A percentile compares a stretch with the other conserved stretches of the same genome.
Conservation (phyloP, 768 basidiomycete species). For the Leccinum olivaceopallidum region DNA sequence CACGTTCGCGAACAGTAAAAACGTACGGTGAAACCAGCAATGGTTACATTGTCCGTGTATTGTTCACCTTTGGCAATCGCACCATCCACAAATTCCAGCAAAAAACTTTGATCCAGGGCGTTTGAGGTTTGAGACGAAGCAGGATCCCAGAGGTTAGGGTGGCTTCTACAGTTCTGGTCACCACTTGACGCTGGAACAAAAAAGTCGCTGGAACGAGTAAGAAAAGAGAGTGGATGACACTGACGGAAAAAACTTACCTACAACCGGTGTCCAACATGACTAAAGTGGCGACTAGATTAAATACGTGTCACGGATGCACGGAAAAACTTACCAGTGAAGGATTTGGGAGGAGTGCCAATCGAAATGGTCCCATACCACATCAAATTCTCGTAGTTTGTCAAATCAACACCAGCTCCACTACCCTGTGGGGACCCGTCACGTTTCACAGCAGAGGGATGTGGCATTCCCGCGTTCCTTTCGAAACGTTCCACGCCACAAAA, state of each 20-base stretch:
- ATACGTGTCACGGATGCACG: neutral
- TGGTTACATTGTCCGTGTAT: conserved; percentile 35
- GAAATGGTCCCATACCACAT: neutral
- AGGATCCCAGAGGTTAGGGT: neutral
- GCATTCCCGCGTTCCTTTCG: neutral
- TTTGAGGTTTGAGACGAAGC: no score
- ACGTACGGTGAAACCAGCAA: conserved; percentile 10
- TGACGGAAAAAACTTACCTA: neutral
- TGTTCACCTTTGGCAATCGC: conserved; percentile 28
- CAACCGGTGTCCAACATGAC: neutral
- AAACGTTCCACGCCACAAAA: neutral
- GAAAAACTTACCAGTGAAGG: neutral
- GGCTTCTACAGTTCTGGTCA: neutral
- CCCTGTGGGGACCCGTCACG: neutral
- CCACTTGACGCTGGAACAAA: neutral
- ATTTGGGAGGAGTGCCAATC: neutral
- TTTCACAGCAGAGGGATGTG: neutral
- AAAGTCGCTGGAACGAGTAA: neutral
- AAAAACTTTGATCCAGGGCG: no score
- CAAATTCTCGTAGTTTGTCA: neutral
- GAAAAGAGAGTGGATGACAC: neutral
- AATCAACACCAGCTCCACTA: neutral
- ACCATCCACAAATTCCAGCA: no score
- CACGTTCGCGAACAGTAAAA: neutral
- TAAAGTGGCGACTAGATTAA: neutral